phyloP scores from a whole-genome alignment of 2,329 filamentous ascomycete genomes.

The Blumeria graminis region DNA sequence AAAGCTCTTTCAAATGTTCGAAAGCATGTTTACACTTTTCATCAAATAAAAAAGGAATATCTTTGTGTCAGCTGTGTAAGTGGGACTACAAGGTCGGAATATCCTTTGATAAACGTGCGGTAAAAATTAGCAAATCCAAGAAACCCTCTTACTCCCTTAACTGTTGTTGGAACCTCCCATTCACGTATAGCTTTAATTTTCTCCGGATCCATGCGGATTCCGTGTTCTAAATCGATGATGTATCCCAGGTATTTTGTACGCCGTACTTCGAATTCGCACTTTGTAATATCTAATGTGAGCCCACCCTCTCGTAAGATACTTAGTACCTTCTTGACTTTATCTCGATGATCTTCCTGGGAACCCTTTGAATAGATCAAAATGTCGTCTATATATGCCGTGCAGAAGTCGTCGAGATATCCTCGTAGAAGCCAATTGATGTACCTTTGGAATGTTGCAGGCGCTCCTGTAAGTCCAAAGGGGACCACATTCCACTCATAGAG shows the following conservation, averaged over 20 bases:
- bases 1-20: not conserved
- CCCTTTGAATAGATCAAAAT: constrained; percentile 3
- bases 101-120: constrained; percentile 3
- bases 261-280: constrained; percentile 1
- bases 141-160: constrained; percentile 1
- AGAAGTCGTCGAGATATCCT: constrained; percentile 2
- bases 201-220: constrained; percentile 1
- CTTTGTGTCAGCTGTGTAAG: no score
- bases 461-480: constrained; percentile 2
- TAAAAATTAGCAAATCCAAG: constrained; percentile 5
- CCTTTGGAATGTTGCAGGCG: constrained; percentile 1
- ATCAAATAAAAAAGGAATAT: no score
- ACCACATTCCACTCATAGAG: constrained; percentile 1
- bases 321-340: constrained; percentile 2
- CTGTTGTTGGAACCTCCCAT: not conserved
- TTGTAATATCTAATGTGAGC: constrained; percentile 2
- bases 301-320: not conserved
- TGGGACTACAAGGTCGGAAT: not conserved
- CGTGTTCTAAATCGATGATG: not conserved
- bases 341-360: not conserved
- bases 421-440: constrained; percentile 3
- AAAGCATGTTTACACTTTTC: not conserved
- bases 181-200: constrained; percentile 2
- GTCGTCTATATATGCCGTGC: constrained; percentile 3
- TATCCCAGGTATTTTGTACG: constrained; percentile 2